phyloP scores from a whole-genome alignment of 1,284 basidiomycete genomes.

The Inonotus obliquus region DNA sequence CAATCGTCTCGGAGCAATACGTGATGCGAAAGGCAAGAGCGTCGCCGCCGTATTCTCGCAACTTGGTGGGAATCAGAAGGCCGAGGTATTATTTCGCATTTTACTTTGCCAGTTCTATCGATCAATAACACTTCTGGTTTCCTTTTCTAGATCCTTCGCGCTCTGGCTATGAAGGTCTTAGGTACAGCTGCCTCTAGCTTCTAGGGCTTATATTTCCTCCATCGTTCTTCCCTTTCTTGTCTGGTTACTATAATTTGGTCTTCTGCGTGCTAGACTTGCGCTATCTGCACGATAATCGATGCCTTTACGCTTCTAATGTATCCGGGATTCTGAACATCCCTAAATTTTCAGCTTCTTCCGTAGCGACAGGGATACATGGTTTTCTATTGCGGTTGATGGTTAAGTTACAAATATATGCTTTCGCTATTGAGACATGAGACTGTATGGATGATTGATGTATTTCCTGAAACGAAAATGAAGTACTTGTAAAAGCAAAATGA shows the following conservation, averaged over 20 bases:
- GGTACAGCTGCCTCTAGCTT: conserved; percentile 52
- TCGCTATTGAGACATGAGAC: conserved; percentile 1
- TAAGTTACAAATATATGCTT: conserved; percentile 12
- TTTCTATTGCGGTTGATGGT: neutral
- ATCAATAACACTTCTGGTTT: neutral
- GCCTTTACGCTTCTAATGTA: neutral
- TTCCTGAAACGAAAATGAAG: neutral
- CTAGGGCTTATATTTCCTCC: neutral
- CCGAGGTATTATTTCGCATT: conserved; percentile 55
- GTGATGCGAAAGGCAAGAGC: conserved; percentile 90
- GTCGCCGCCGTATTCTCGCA: conserved; percentile 88
- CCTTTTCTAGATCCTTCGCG: conserved; percentile 69
- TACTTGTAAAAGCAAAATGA: neutral
- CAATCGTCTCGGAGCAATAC: conserved; percentile 79
- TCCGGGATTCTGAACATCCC: no score
- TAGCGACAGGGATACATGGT: neutral
- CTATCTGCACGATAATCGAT: neutral
- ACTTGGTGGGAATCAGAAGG: conserved; percentile 77
- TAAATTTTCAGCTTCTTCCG: no score
- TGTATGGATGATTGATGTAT: conserved; percentile 2
- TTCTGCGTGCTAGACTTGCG: neutral
- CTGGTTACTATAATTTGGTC: neutral
- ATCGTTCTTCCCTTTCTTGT: neutral
- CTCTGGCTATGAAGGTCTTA: conserved; percentile 85
- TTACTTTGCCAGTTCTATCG: neutral